These are phyloP conservation scores for Myxozyma monticola DNA, from an alignment of 805 yeast genomes.

Conservation along the genomic window DNA sequence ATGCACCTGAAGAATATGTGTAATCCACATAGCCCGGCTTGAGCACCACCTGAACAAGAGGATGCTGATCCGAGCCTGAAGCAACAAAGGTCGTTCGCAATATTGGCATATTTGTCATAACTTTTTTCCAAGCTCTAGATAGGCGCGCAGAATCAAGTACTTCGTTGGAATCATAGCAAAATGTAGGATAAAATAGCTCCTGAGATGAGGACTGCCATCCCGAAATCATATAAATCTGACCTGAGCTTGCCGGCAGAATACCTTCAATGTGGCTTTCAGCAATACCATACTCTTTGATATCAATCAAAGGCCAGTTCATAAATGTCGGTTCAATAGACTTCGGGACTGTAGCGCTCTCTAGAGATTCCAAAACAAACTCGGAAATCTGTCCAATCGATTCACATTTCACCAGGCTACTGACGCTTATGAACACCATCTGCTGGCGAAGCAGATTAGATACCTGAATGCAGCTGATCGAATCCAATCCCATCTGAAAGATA, in stretches of 20 bases:
- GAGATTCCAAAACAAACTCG: too few relatives aligned
- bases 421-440: slow-evolving; percentile 18
- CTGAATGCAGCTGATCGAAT: slow-evolving; percentile 33
- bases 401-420: slow-evolving; percentile 19
- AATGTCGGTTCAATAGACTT: too few relatives aligned
- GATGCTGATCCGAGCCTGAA: slow-evolving; percentile 8
- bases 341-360: too few relatives aligned
- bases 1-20: background rate
- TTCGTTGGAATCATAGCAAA: slow-evolving; percentile 6
- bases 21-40: background rate
- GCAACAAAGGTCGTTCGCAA: slow-evolving; percentile 29
- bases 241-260: slow-evolving; percentile 29
- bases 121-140: slow-evolving; percentile 21
- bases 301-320: too few relatives aligned
- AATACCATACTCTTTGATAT: too few relatives aligned
- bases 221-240: slow-evolving; percentile 31
- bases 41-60: slow-evolving; percentile 27
- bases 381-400: slow-evolving; percentile 17
- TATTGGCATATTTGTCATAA: slow-evolving; percentile 13
- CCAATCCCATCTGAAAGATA: slow-evolving; percentile 31
- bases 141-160: slow-evolving; percentile 9
- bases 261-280: slow-evolving; percentile 13
- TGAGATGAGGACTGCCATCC: slow-evolving; percentile 26
- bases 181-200: slow-evolving; percentile 18
- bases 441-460: slow-evolving; percentile 20